Percentiles rank a stretch among this genome's conserved stretches.
phyloP scores from a whole-genome alignment of 73 alveolate genomes.

The Blepharisma japonicum region DNA sequence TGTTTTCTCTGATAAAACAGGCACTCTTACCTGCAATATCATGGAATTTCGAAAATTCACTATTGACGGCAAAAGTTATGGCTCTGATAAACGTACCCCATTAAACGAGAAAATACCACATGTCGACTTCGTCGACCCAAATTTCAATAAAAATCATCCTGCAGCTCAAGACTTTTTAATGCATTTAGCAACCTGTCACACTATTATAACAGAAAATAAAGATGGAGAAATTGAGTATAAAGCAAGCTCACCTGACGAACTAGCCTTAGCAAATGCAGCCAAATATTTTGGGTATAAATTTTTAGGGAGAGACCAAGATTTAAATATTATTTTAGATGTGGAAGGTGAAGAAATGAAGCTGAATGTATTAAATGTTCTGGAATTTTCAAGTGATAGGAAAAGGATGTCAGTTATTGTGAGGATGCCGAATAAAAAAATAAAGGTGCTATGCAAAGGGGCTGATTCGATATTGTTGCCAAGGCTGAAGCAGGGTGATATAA shows the following conservation, averaged over 20 bases:
- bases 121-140: conserved; percentile 14
- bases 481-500: conserved; percentile 21
- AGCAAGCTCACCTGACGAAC: conserved; percentile 96
- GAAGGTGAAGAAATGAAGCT: conserved; percentile 33
- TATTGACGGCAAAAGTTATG: conserved; percentile 26
- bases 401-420: conserved; percentile 29
- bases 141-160: background rate
- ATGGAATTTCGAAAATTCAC: conserved; percentile 28
- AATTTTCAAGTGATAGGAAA: conserved; percentile 71
- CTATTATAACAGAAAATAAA: conserved; percentile 52
- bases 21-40: conserved; percentile 87
- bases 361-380: conserved; percentile 74
- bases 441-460: conserved; percentile 49
- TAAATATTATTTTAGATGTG: conserved; percentile 47
- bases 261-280: conserved; percentile 90
- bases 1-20: conserved; percentile 93
- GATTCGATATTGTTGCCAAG: conserved; percentile 41
- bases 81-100: background rate
- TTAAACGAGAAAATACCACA: background rate
- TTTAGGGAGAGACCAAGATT: conserved; percentile 74
- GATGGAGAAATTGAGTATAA: conserved; percentile 43
- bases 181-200: conserved; percentile 66
- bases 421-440: background rate
- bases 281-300: conserved; percentile 73
- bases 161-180: conserved; percentile 36